These are phyloP conservation scores for Nicotiana attenuata DNA, from an alignment of 257 asterid genomes.

Conservation along the genomic window DNA sequence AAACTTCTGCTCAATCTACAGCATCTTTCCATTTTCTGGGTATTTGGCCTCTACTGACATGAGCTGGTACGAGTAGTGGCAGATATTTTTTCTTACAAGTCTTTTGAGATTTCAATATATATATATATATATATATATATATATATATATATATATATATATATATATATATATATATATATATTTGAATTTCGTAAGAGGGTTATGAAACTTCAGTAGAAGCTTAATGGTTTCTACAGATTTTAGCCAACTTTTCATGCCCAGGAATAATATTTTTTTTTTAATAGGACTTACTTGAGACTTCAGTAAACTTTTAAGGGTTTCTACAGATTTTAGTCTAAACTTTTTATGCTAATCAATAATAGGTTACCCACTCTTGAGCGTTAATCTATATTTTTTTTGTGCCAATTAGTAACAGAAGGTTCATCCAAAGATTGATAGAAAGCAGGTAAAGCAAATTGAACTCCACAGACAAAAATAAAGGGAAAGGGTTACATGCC, in stretches of 20 bases:
- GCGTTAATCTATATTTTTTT: neutral
- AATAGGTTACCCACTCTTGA: neutral
- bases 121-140: too few relatives aligned
- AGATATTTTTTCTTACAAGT: neutral
- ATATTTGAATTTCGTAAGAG: neutral
- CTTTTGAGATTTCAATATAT: neutral
- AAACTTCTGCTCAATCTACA: neutral
- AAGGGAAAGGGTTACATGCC: neutral
- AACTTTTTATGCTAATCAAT: neutral
- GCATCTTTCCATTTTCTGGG: neutral
- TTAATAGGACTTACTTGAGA: neutral
- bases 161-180: too few relatives aligned
- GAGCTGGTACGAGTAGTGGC: neutral
- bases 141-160: too few relatives aligned
- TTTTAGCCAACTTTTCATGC: neutral
- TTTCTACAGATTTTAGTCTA: neutral
- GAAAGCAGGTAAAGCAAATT: neutral
- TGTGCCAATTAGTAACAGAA: neutral
- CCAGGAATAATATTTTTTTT: neutral
- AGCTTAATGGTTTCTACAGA: neutral
- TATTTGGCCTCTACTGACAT: neutral
- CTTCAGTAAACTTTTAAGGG: neutral
- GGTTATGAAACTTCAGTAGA: neutral
- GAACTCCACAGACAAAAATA: neutral
- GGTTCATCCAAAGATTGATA: neutral